Percentiles rank a stretch among this genome's conserved stretches.
These are phyloP conservation scores for Ramaria sp. DNA, from an alignment of 768 basidiomycete genomes.

Conservation along the genomic window DNA sequence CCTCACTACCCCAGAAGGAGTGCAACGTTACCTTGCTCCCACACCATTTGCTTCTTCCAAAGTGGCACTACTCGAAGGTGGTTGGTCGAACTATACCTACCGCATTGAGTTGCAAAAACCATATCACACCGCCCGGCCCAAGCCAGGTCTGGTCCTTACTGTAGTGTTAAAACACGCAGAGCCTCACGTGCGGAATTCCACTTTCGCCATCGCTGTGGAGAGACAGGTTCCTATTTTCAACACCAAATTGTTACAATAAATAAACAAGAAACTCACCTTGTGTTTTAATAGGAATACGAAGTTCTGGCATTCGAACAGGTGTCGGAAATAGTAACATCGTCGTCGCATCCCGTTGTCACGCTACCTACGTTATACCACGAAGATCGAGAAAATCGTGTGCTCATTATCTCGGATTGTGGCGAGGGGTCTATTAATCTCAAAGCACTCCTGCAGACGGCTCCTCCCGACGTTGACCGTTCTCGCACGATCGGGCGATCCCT, in stretches of 20 bases:
- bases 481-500: constrained; percentile 39
- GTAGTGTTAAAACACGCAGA: constrained; percentile 51
- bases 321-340: constrained; percentile 24
- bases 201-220: constrained; percentile 23
- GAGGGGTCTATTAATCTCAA: constrained; percentile 27
- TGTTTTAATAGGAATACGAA: constrained; percentile 24
- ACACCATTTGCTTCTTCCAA: constrained; percentile 35
- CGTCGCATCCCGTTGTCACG: constrained; percentile 21
- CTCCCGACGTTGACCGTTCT: constrained; percentile 20
- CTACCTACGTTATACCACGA: constrained; percentile 34
- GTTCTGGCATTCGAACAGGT: constrained; percentile 40
- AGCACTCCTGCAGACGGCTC: constrained; percentile 24
- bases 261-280: background rate
- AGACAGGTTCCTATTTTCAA: constrained; percentile 36
- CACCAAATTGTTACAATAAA: background rate
- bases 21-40: constrained; percentile 33
- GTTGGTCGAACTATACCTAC: constrained; percentile 45
- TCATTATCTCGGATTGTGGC: constrained; percentile 59
- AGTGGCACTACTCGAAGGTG: constrained; percentile 36
- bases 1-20: constrained; percentile 21
- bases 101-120: constrained; percentile 34
- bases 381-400: constrained; percentile 36
- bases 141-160: constrained; percentile 27
- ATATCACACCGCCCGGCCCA: constrained; percentile 13
- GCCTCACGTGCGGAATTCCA: constrained; percentile 24